These are phyloP conservation scores for Pyrenophora tritici-repentis DNA, from an alignment of 2,329 filamentous ascomycete genomes.

Conservation along the genomic window DNA sequence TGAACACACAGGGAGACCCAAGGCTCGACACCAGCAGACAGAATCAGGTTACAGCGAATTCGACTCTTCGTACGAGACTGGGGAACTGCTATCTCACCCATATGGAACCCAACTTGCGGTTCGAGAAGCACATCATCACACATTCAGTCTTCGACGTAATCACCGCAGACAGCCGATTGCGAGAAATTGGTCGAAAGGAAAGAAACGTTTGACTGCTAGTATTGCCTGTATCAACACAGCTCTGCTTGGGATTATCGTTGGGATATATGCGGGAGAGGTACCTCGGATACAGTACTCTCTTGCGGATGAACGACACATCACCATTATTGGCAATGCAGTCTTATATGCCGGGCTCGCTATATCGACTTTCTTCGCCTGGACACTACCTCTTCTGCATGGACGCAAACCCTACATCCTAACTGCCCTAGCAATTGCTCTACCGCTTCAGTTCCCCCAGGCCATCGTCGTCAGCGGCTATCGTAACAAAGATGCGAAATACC, in stretches of 20 bases:
- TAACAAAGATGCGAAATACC: constrained; percentile 61
- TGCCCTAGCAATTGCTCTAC: constrained; percentile 70
- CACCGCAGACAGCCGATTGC: constrained; percentile 69
- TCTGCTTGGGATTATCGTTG: constrained; percentile 70
- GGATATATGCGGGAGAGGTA: constrained; percentile 77
- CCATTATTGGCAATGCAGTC: constrained; percentile 74
- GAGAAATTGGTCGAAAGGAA: constrained; percentile 69
- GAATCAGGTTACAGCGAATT: constrained; percentile 16
- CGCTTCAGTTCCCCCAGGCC: constrained; percentile 76
- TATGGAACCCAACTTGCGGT: constrained; percentile 29
- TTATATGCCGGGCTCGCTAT: constrained; percentile 74
- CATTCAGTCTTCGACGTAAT: constrained; percentile 48
- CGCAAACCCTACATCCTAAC: constrained; percentile 77
- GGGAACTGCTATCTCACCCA: constrained; percentile 13
- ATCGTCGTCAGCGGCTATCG: constrained; percentile 61
- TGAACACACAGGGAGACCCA: constrained; percentile 9
- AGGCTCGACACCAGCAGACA: constrained; percentile 4
- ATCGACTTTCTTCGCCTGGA: constrained; percentile 73
- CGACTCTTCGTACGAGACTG: constrained; percentile 28
- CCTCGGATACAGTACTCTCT: constrained; percentile 80
- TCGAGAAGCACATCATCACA: constrained; percentile 38
- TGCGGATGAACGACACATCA: constrained; percentile 68
- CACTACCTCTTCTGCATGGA: constrained; percentile 74
- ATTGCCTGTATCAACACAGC: constrained; percentile 76
- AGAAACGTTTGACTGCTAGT: constrained; percentile 70